Evolutionary conservation across 768 basidiomycete genomes (phyloP), one percentile per base, ranked within the genome.

Genomic region (Mycena belliarum): DNA sequence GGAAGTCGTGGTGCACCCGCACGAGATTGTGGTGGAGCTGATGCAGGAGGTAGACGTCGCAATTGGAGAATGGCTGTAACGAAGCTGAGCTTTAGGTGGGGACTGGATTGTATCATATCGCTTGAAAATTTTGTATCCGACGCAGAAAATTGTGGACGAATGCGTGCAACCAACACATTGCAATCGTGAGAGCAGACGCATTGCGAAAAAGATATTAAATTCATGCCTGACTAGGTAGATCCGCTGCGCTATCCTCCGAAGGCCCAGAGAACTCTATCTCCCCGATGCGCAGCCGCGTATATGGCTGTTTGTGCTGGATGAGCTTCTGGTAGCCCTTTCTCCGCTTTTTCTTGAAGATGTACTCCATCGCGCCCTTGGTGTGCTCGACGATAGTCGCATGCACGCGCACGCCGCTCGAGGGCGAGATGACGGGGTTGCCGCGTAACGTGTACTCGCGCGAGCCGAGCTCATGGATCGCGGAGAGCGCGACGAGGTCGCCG

Each of bases 241-340:
- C 47, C 21, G 47, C 41, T 40, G 10, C 45, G 16, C 8, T 28
- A 20, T 23, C 23, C 41, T 42, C 47, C 11, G 32, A 46, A 0
- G 37, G 6, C 33, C 9, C 35, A 28, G 62, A 37, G 64, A 82
- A 72, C 47, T 81, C 76, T 63, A 99, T 94, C 44, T 88, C 81
- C 20, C 95, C 94, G 63, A 99, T 89, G 49, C 95, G 82, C 57
- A 99, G 81, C 69, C 95, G n/a, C n/a, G n/a, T n/a, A n/a, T n/a
- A n/a, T n/a, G n/a, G n/a, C n/a, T n/a, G n/a, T n/a, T n/a, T 98
- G 73, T 93, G 89, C 70, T 85, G 82, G 63, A 98, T 92, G 9
- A 92, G 94, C 76, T 93, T 92, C 75, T 91, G 85, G 76, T 98
- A 98, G 11, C 96, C 95, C 79, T 98, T 98, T 86, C 97, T 87